A percentile compares a stretch with the other conserved stretches of the same genome.
Conservation (phyloP, 2,329 filamentous ascomycete genomes). For the Hypomyces perniciosus region DNA sequence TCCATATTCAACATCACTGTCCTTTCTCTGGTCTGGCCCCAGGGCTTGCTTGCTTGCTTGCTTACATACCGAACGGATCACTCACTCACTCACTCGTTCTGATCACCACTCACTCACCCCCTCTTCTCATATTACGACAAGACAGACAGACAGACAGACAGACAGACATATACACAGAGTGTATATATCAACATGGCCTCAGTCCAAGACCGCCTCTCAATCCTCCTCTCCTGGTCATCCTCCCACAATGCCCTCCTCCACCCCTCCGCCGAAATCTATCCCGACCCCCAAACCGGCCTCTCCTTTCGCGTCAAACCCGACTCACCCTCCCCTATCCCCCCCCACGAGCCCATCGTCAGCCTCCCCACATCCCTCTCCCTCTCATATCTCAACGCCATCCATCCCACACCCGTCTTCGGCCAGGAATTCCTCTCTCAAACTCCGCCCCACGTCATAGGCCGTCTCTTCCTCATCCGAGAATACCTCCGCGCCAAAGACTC, state of each 20-base stretch:
- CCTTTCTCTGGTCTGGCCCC: too few relatives aligned
- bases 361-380: slow-evolving; percentile 49
- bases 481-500: slow-evolving; percentile 53
- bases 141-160: too few relatives aligned
- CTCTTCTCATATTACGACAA: too few relatives aligned
- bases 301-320: slow-evolving; percentile 46
- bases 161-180: too few relatives aligned
- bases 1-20: too few relatives aligned
- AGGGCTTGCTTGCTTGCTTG: too few relatives aligned
- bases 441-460: slow-evolving; percentile 54
- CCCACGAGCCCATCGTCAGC: slow-evolving; percentile 41
- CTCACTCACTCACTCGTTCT: too few relatives aligned
- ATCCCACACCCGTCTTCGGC: slow-evolving; percentile 35
- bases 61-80: too few relatives aligned
- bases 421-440: slow-evolving; percentile 41
- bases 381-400: slow-evolving; percentile 52
- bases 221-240: slow-evolving; percentile 44
- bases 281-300: slow-evolving; percentile 44
- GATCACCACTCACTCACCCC: too few relatives aligned
- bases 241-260: slow-evolving; percentile 43
- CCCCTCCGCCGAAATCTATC: slow-evolving; percentile 46
- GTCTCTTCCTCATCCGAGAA: slow-evolving; percentile 65
- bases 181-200: neutral
- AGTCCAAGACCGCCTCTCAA: slow-evolving; percentile 17
- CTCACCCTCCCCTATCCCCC: slow-evolving; percentile 21